Evolutionary conservation across 345 rosid genomes (phyloP), one percentile per base, ranked within the genome.

Genomic region (Gossypium stocksii): DNA sequence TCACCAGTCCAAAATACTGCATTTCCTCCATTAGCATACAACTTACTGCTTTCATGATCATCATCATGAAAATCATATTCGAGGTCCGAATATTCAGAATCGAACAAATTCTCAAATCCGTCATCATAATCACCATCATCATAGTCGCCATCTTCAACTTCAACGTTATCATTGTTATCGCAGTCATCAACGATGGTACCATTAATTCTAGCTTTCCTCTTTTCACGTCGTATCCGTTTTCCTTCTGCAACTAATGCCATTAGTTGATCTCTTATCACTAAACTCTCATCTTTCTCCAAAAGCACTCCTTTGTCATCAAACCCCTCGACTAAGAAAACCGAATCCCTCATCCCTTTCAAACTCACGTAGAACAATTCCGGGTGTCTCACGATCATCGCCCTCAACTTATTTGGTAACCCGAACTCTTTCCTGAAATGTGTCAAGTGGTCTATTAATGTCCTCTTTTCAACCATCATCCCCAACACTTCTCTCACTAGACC

Each of bases 341-440:
- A 91, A 83, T 91, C 80, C 77, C 97, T 90, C 7, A 81, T 70
- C 2, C 98, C 97, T 80, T 94, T 94, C 80, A 89, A 53, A 71
- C 97, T 91, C 48, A 90, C 87, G 41, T 93, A 94, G 82, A 94
- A 91, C 61, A 94, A 71, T 76, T 91, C 97, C 2, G 97, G 97
- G 77, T 91, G 98, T 75, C 98, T 87, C 68, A 86, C 76, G 43
- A 91, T 77, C 94, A 94, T 79, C 1, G 83, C 85, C 83, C 94
- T 86, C 84, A 90, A 65, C 85, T 90, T 87, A 70, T 91, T 91
- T 12, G 97, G 82, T 2, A 94, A 83, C 22, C 84, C 83, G 54
- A 90, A 90, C 63, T 94, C 98, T 51, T 90, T 89, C 83, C 98
- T 85, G 79, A 94, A 91, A 82, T 90, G 97, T 16, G 97, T 90